phyloP scores from a whole-genome alignment of 2,329 filamentous ascomycete genomes.

The Chaetomiaceae sp. region DNA sequence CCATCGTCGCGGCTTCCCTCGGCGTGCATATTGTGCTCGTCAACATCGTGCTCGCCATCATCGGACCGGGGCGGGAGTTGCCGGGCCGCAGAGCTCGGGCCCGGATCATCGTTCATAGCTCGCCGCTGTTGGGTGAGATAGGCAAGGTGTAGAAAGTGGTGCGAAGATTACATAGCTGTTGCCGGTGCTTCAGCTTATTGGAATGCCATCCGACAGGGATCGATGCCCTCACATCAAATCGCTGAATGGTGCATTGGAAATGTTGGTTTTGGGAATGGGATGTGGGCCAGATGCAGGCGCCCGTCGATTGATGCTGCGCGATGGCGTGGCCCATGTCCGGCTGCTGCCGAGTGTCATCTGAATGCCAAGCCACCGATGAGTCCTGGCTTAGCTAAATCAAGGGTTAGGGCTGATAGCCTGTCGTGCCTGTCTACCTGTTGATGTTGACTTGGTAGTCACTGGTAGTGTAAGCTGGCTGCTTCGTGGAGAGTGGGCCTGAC shows the following conservation, averaged over 20 bases:
- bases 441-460: no score
- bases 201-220: background rate
- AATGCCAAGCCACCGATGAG: background rate
- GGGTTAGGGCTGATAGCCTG: background rate
- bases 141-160: background rate
- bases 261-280: background rate
- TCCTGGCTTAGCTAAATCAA: background rate
- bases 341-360: background rate
- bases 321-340: background rate
- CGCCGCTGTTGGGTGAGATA: constrained; percentile 24
- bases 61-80: constrained; percentile 20
- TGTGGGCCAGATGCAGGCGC: background rate
- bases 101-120: constrained; percentile 46
- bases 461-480: no score
- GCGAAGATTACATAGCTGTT: constrained; percentile 12
- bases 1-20: constrained; percentile 13
- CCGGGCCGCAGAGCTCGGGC: constrained; percentile 39
- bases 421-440: no score
- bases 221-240: background rate
- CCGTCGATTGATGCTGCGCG: background rate
- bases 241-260: background rate
- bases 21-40: constrained; percentile 3
- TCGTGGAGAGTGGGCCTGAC: no score
- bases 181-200: background rate
- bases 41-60: constrained; percentile 3